A percentile compares a stretch with the other conserved stretches of the same genome.
Conservation (phyloP, 768 basidiomycete species). For the Udeniomyces megalosporus region DNA sequence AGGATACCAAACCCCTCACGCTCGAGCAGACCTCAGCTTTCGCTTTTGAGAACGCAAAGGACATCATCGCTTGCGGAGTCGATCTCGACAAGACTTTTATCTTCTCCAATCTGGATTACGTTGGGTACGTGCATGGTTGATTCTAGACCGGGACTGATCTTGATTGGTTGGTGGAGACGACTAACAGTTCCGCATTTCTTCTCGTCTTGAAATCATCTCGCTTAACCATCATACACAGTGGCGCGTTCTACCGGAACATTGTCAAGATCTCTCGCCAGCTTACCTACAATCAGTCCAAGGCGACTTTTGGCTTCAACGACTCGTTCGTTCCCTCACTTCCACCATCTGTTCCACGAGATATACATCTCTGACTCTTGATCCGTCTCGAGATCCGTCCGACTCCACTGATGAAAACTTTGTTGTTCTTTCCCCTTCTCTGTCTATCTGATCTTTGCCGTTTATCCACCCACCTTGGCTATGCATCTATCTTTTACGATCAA, state of each 20-base stretch:
- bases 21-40: conserved; percentile 72
- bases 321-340: no score
- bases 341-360: no score
- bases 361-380: no score
- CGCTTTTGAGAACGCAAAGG: conserved; percentile 69
- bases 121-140: conserved; percentile 49
- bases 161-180: no score
- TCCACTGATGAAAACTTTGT: no score
- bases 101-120: conserved; percentile 77
- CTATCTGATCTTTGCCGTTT: neutral
- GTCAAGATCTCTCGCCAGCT: conserved; percentile 84
- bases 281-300: conserved; percentile 81
- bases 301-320: conserved; percentile 90
- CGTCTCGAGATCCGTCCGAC: no score
- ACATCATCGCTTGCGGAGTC: conserved; percentile 94
- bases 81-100: conserved; percentile 86
- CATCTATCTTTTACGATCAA: no score
- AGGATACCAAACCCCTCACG: conserved; percentile 47
- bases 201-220: neutral
- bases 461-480: no score
- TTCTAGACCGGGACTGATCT: no score
- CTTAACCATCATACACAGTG: conserved; percentile 32
- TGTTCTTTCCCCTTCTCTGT: conserved; percentile 18
- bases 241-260: conserved; percentile 84
- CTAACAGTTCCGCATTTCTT: neutral